A percentile compares a stretch with the other conserved stretches of the same genome.
These are phyloP conservation scores for Aquilaria agallochum DNA, from an alignment of 441 rosid species.

Conservation along the genomic window DNA sequence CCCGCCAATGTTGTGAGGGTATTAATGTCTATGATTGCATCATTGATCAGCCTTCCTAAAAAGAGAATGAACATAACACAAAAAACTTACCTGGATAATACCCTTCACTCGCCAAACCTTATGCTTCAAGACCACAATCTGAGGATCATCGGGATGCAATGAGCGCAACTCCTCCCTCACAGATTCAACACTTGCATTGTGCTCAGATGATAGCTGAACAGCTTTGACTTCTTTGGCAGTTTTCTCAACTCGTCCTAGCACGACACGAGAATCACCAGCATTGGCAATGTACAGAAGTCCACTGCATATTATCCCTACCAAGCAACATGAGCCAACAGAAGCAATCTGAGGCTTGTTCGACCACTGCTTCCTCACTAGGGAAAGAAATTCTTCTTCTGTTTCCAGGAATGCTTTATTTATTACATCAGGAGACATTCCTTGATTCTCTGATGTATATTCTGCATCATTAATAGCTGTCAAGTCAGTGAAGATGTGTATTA, in stretches of 20 bases:
- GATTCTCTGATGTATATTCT: constrained; percentile 61
- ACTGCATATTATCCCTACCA: constrained; percentile 74
- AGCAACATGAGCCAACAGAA: constrained; percentile 88
- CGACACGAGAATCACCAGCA: constrained; percentile 90
- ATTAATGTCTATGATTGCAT: not conserved
- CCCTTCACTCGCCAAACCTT: constrained; percentile 98
- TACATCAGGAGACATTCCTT: constrained; percentile 72
- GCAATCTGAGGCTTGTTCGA: constrained; percentile 69
- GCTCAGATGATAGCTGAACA: constrained; percentile 76
- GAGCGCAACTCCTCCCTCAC: constrained; percentile 80
- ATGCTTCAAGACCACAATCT: constrained; percentile 81
- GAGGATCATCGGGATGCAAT: constrained; percentile 90
- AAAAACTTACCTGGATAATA: constrained; percentile 64
- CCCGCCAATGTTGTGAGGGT: not conserved
- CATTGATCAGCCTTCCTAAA: not conserved
- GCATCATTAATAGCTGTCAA: constrained; percentile 50
- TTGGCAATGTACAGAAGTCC: constrained; percentile 78
- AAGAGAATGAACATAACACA: not conserved
- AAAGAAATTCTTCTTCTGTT: constrained; percentile 87
- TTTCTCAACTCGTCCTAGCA: constrained; percentile 57
- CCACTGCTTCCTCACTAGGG: constrained; percentile 67
- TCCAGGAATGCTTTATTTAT: constrained; percentile 74
- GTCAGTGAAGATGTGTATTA: constrained; percentile 36
- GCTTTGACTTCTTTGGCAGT: constrained; percentile 57
- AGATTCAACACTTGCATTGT: constrained; percentile 73